These are phyloP conservation scores for Pseudogymnoascus sp. DNA, from an alignment of 2,329 filamentous ascomycete species.

Conservation along the genomic window DNA sequence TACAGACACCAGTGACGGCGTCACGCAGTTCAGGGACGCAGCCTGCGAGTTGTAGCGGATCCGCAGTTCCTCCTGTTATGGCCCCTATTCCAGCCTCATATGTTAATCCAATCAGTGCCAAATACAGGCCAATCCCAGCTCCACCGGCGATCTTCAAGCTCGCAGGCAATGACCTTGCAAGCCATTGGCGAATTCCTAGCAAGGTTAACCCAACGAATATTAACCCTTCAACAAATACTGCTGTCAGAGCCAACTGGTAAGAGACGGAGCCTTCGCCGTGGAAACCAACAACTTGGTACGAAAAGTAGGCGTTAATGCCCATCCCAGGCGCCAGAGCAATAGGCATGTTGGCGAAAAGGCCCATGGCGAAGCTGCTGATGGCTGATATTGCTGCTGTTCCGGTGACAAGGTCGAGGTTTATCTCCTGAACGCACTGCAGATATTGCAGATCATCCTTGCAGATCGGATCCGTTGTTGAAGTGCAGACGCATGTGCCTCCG, in stretches of 20 bases:
- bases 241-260: conserved; percentile 69
- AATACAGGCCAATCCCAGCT: conserved; percentile 76
- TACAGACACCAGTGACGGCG: conserved; percentile 47
- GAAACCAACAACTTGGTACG: conserved; percentile 66
- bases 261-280: conserved; percentile 66
- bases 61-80: conserved; percentile 56
- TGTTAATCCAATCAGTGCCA: conserved; percentile 60
- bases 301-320: conserved; percentile 82
- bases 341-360: conserved; percentile 67
- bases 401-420: conserved; percentile 63
- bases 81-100: conserved; percentile 78
- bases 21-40: conserved; percentile 15
- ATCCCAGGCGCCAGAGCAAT: conserved; percentile 66
- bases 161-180: conserved; percentile 71
- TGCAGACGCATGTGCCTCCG: conserved; percentile 70
- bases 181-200: conserved; percentile 77
- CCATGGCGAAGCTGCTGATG: conserved; percentile 74
- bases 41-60: conserved; percentile 67
- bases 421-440: conserved; percentile 46
- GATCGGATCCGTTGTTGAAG: conserved; percentile 39
- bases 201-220: conserved; percentile 75
- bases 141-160: conserved; percentile 83
- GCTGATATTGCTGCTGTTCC: conserved; percentile 77
- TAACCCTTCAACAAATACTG: conserved; percentile 81
- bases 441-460: conserved; percentile 52